A percentile compares a stretch with the other conserved stretches of the same genome.
These are phyloP conservation scores for Amylostereum chailletii DNA, from an alignment of 1,284 basidiomycete genomes.

Conservation along the genomic window DNA sequence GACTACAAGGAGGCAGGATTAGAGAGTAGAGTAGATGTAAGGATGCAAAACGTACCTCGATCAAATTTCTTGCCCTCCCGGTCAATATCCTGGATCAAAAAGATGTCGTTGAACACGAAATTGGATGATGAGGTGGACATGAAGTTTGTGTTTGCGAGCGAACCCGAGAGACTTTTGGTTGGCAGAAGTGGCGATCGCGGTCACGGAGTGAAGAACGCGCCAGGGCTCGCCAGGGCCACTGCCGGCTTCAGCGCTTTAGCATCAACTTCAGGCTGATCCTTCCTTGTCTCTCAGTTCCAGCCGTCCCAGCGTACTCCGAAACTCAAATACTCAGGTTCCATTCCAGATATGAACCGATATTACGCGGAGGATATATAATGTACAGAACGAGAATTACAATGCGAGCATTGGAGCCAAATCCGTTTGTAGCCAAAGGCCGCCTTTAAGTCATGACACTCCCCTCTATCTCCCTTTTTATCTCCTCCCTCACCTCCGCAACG, in stretches of 20 bases:
- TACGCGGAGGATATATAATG: too few species aligned
- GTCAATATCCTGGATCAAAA: constrained; percentile 79
- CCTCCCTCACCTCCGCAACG: constrained; percentile 34
- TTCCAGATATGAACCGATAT: not conserved
- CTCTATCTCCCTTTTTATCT: constrained; percentile 27
- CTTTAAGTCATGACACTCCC: too few species aligned
- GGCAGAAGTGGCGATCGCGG: too few species aligned
- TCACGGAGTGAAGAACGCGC: too few species aligned
- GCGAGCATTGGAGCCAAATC: too few species aligned
- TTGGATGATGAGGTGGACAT: constrained; percentile 65
- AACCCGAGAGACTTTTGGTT: too few species aligned
- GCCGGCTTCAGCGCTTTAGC: too few species aligned
- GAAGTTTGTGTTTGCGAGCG: not conserved
- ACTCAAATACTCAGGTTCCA: not conserved
- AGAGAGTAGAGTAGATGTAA: constrained; percentile 3
- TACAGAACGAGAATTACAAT: too few species aligned
- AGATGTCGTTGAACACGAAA: constrained; percentile 86
- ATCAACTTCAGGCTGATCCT: too few species aligned
- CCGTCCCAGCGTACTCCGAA: not conserved
- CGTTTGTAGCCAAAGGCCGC: too few species aligned
- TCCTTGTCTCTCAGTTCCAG: too few species aligned
- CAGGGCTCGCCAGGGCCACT: too few species aligned
- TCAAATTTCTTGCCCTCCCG: constrained; percentile 97
- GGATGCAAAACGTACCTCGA: constrained; percentile 54
- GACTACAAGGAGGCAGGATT: constrained; percentile 36